Evolutionary conservation across 164 flowering plant species (phyloP).

Genomic region (Umbilicus rupestris): DNA sequence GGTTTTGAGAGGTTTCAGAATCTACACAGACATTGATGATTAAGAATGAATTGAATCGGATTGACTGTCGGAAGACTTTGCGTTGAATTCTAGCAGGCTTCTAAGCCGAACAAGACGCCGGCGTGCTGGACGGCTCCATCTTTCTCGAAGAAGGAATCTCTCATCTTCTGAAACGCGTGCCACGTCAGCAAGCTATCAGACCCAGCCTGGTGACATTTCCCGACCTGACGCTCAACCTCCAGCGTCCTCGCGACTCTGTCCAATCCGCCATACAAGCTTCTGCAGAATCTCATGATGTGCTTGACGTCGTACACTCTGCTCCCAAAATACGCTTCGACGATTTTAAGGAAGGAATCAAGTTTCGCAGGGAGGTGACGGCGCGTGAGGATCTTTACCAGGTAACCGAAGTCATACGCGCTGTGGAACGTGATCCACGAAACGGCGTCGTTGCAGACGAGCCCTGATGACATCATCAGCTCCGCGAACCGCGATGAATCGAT

Average conservation of each 20-base stretch:
- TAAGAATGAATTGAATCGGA: neutral
- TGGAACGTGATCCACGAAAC: constrained; percentile 55
- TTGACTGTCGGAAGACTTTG: neutral
- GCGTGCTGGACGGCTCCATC: constrained; percentile 33
- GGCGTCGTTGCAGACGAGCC: constrained; percentile 35
- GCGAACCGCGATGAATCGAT: constrained; percentile 38
- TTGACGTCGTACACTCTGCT: constrained; percentile 40
- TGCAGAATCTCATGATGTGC: constrained; percentile 37
- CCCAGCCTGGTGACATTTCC: constrained; percentile 59
- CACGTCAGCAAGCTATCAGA: constrained; percentile 56
- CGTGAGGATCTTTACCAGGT: constrained; percentile 42
- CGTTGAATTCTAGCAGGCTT: constrained; percentile 15
- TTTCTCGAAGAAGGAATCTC: constrained; percentile 22
- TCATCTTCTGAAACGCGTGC: constrained; percentile 46
- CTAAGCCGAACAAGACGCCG: constrained; percentile 49
- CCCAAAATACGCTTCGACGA: constrained; percentile 35
- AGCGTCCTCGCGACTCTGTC: constrained; percentile 40
- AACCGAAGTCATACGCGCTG: constrained; percentile 55
- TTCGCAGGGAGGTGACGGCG: constrained; percentile 27
- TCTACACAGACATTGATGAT: neutral
- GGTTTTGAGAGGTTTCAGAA: neutral
- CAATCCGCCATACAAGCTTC: constrained; percentile 51
- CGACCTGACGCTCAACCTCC: constrained; percentile 37
- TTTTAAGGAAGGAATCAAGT: constrained; percentile 22
- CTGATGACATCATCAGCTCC: constrained; percentile 49